Base-by-base conservation (phyloP, 2,329 filamentous ascomycete species). In the Zymoseptoria tritici region DNA sequence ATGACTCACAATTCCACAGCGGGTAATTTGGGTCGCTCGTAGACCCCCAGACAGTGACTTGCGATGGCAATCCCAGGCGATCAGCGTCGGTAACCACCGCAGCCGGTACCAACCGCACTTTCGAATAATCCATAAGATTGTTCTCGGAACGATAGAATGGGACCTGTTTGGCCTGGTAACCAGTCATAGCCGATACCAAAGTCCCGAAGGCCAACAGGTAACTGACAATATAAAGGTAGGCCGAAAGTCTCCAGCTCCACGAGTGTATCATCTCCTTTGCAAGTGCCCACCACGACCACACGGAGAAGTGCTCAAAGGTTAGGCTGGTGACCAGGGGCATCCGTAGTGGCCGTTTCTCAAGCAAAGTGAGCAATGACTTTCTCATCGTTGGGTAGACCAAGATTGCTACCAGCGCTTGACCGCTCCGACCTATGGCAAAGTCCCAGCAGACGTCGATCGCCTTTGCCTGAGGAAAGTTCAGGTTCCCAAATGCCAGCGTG, bases 361-460 rank as follows among this genome's bases (percentile, higher is more conserved):
- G 51, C 7, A 52, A n/a, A 3, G 46, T 20, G n/a, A 52, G 19
- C 8, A 59, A 49, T 9, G 59, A 58, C 9, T 51, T 49, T 13
- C 60, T 42, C 24, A 61, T 51, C 4, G 57, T n/a, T n/a, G 57
- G 52, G 19, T 56, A 57, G 9, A 54, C 22, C 3, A 49, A n/a
- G 11, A 52, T n/a, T 7, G 55, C 58, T n/a, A 57, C 24, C n/a
- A 64, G 20, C 42, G 55, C 42, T 29, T 64, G 60, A 4, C 60
- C 62, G 20, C 60, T 60, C 3, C 60, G 29, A 7, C 60, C 62
- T 20, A 62, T 55, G 6, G 62, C 52, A 20, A 58, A 29, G 22
- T 64, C 62, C 62, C 62, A 64, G 58, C 46, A 31, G n/a, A 62
- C 59, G 31, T 64, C 62, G 11, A 64, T 59, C n/a, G 61, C 52